Percentiles rank a stretch among this genome's conserved stretches.
These are phyloP conservation scores for Rhinocladiella mackenziei DNA, from an alignment of 2,329 filamentous ascomycete species.

Conservation along the genomic window DNA sequence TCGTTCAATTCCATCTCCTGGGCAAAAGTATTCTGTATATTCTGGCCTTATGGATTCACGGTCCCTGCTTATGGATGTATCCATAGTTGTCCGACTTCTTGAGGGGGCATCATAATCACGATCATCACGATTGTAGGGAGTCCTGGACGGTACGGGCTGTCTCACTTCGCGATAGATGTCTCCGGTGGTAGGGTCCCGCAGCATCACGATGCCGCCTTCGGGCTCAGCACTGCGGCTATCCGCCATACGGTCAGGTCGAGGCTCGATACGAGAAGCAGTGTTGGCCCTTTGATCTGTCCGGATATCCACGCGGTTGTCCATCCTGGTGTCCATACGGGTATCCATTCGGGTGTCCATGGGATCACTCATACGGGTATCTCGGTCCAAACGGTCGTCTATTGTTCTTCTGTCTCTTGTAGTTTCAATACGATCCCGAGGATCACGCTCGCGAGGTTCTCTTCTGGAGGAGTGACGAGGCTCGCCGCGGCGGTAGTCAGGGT, in stretches of 20 bases:
- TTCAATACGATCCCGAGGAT: conserved; percentile 9
- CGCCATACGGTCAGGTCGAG: conserved; percentile 18
- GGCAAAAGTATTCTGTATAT: conserved; percentile 74
- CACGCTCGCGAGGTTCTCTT: conserved; percentile 19
- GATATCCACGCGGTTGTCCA: conserved; percentile 12
- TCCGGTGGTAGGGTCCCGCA: conserved; percentile 21
- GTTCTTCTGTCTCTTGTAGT: conserved; percentile 21
- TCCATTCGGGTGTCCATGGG: conserved; percentile 12
- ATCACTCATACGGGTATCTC: too few relatives aligned
- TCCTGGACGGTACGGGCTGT: conserved; percentile 10
- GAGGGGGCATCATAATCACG: conserved; percentile 37
- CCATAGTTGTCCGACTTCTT: conserved; percentile 35
- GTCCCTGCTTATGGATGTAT: conserved; percentile 15
- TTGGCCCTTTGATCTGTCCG: conserved; percentile 19
- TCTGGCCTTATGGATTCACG: conserved; percentile 21
- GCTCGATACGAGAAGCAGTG: conserved; percentile 18
- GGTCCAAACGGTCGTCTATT: conserved; percentile 12
- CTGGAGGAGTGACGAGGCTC: conserved; percentile 16
- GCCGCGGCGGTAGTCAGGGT: conserved; percentile 22
- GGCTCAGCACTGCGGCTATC: conserved; percentile 16
- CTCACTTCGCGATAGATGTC: conserved; percentile 20
- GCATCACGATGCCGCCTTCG: conserved; percentile 12
- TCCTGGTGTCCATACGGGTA: conserved; percentile 10
- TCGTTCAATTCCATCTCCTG: conserved; percentile 73
- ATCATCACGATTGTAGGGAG: conserved; percentile 24